Percentiles rank a stretch among this genome's conserved stretches.
phyloP scores from a whole-genome alignment of 116 monocot genomes.

The Trichopus zeylanicus region DNA sequence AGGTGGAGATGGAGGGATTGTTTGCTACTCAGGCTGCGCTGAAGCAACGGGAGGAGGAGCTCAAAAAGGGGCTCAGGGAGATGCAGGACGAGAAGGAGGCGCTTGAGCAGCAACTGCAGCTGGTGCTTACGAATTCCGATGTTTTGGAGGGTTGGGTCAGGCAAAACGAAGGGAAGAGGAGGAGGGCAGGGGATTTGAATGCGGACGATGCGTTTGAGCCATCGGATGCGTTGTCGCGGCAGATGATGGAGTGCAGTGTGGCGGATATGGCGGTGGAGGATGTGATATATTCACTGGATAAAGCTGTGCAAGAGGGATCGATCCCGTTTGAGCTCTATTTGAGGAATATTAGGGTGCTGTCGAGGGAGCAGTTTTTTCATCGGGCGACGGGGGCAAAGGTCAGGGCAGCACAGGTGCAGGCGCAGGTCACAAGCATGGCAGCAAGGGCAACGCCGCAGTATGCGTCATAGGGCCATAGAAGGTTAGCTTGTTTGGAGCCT shows the following conservation, averaged over 20 bases:
- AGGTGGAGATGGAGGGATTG: constrained; percentile 46
- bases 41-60: constrained; percentile 32
- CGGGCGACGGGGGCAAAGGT: constrained; percentile 32
- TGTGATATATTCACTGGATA: constrained; percentile 35
- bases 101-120: constrained; percentile 57
- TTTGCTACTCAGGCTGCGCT: constrained; percentile 33
- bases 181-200: constrained; percentile 9
- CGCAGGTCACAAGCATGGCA: constrained; percentile 35
- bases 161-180: constrained; percentile 35
- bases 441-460: constrained; percentile 22
- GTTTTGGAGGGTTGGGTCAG: constrained; percentile 47
- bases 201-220: constrained; percentile 40
- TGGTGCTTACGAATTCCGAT: constrained; percentile 50
- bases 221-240: constrained; percentile 30
- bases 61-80: constrained; percentile 27
- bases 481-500: not conserved
- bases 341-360: constrained; percentile 45
- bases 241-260: constrained; percentile 47
- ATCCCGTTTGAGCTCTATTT: constrained; percentile 40
- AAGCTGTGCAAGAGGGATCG: constrained; percentile 34
- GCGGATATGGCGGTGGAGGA: constrained; percentile 51
- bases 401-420: constrained; percentile 23
- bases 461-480: constrained; percentile 30
- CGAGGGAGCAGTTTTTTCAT: constrained; percentile 67
- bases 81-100: constrained; percentile 50